These are phyloP conservation scores for Primulina eburnea DNA, from an alignment of 257 asterid species.

Conservation along the genomic window DNA sequence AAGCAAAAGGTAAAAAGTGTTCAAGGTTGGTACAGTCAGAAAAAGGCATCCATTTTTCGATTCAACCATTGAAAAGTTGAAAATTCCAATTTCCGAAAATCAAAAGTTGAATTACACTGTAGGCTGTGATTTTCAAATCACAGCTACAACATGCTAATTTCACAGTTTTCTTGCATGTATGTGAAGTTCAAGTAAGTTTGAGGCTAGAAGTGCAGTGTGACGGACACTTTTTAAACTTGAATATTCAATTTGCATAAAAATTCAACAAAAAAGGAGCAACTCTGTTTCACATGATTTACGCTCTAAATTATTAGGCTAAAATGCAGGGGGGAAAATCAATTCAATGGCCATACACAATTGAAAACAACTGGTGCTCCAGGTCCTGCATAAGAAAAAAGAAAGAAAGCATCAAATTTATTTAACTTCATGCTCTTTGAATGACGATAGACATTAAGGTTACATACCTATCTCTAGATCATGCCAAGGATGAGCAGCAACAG, in stretches of 20 bases:
- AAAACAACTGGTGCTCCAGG: conserved; percentile 57
- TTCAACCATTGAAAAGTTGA: neutral
- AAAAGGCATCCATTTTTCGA: neutral
- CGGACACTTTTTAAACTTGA: neutral
- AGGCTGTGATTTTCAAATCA: neutral
- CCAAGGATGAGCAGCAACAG: conserved; percentile 68
- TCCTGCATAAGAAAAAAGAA: conserved; percentile 34
- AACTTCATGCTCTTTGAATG: neutral
- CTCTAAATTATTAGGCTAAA: neutral
- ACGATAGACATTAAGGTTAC: neutral
- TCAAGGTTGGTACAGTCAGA: neutral
- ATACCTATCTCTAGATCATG: conserved; percentile 63
- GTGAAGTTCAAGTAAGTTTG: neutral
- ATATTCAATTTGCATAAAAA: neutral
- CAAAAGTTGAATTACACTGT: neutral
- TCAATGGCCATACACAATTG: conserved; percentile 44
- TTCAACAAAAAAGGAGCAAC: neutral
- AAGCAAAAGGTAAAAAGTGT: neutral
- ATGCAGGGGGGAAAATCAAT: neutral
- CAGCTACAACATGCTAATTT: neutral
- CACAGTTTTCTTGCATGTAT: neutral
- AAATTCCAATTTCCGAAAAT: neutral
- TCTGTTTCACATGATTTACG: neutral
- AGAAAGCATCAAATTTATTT: neutral
- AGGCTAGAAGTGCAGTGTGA: neutral